These are phyloP conservation scores for Nidularia pulvinata DNA, from an alignment of 768 basidiomycete genomes.

Conservation along the genomic window DNA sequence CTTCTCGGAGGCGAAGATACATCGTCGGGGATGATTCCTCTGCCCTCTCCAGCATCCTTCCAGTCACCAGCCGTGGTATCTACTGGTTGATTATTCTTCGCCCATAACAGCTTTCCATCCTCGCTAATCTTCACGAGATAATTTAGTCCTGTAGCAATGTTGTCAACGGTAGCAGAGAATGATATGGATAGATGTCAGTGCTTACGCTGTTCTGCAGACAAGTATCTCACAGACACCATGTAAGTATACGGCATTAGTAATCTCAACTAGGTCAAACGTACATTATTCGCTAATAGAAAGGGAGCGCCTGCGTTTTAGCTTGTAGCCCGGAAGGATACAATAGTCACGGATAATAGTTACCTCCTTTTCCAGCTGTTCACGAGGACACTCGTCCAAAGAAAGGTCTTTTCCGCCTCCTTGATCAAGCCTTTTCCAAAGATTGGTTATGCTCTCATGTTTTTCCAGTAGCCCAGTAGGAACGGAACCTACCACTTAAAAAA, in stretches of 20 bases:
- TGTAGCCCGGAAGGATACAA: background rate
- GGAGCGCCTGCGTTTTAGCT: background rate
- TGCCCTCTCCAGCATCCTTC: slow-evolving; percentile 59
- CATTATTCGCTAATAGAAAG: slow-evolving; percentile 47
- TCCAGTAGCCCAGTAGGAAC: background rate
- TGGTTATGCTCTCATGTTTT: too few relatives aligned
- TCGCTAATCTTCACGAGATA: slow-evolving; percentile 60
- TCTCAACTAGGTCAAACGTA: slow-evolving; percentile 15
- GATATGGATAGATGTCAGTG: too few relatives aligned
- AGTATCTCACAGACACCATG: slow-evolving; percentile 33
- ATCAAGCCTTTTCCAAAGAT: slow-evolving; percentile 70
- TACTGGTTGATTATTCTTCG: slow-evolving; percentile 52
- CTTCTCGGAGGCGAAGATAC: slow-evolving; percentile 8
- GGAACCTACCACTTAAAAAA: slow-evolving; percentile 58
- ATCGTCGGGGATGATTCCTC: slow-evolving; percentile 48
- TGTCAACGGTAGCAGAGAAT: too few relatives aligned
- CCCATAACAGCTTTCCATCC: slow-evolving; percentile 57
- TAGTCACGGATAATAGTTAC: slow-evolving; percentile 17
- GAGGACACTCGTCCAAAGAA: slow-evolving; percentile 55
- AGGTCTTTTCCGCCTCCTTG: slow-evolving; percentile 55
- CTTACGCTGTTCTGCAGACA: slow-evolving; percentile 57
- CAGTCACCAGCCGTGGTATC: slow-evolving; percentile 62
- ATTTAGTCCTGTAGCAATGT: slow-evolving; percentile 57
- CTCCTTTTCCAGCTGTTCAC: slow-evolving; percentile 62
- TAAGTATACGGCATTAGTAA: background rate